phyloP scores from a whole-genome alignment of 2,329 filamentous ascomycete species.

The Periconia sp. region DNA sequence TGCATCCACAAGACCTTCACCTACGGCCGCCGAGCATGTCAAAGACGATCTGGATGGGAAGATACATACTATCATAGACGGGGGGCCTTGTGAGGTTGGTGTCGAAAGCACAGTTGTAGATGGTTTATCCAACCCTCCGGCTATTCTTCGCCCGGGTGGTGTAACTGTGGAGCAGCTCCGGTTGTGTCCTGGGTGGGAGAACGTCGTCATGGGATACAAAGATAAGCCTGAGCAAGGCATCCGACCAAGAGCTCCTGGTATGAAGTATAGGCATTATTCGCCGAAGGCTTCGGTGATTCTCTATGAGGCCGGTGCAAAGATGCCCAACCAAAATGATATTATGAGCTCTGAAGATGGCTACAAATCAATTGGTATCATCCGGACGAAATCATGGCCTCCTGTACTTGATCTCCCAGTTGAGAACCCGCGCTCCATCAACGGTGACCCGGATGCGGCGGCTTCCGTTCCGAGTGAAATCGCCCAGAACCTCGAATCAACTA shows the following conservation, averaged over 20 bases:
- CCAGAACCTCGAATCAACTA: slow-evolving; percentile 2
- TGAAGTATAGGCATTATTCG: slow-evolving; percentile 99
- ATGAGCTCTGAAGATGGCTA: slow-evolving; percentile 21
- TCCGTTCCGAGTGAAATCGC: neutral
- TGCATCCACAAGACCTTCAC: slow-evolving; percentile 88
- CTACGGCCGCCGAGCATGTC: slow-evolving; percentile 88
- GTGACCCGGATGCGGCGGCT: neutral
- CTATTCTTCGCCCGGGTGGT: slow-evolving; percentile 83
- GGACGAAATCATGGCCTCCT: slow-evolving; percentile 29
- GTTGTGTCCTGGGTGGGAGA: slow-evolving; percentile 76
- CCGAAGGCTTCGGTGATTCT: slow-evolving; percentile 84
- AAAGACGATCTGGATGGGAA: slow-evolving; percentile 78
- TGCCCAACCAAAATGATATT: slow-evolving; percentile 32
- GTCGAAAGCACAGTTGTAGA: slow-evolving; percentile 98
- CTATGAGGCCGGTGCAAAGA: slow-evolving; percentile 63
- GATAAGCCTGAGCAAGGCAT: slow-evolving; percentile 69
- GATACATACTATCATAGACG: slow-evolving; percentile 86
- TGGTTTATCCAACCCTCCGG: slow-evolving; percentile 77
- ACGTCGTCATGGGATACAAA: slow-evolving; percentile 75
- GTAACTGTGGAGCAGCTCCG: slow-evolving; percentile 80
- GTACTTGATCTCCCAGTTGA: slow-evolving; percentile 19
- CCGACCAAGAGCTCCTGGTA: slow-evolving; percentile 80
- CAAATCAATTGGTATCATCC: slow-evolving; percentile 44
- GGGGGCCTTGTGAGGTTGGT: slow-evolving; percentile 81
- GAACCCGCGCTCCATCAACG: slow-evolving; percentile 13